Percentiles rank a stretch among this genome's conserved stretches.
Evolutionary conservation across 306 rosid species (phyloP).

Genomic region (Cyamopsis tetragonoloba): DNA sequence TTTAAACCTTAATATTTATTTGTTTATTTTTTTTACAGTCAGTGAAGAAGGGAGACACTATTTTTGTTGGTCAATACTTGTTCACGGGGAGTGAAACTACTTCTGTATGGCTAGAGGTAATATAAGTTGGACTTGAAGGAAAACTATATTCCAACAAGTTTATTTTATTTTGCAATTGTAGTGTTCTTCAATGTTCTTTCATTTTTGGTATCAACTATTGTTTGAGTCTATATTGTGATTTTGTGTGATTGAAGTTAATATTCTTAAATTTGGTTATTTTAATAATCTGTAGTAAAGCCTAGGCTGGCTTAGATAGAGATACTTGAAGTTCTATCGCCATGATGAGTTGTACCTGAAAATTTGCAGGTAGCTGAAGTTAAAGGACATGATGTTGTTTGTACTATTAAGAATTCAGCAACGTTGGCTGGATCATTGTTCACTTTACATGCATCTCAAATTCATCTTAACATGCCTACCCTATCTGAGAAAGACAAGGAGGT

Average conservation of each 20-base stretch:
- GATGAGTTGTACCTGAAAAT: constrained; percentile 32
- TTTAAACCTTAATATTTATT: constrained; percentile 18
- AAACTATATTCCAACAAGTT: not conserved
- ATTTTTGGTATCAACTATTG: not conserved
- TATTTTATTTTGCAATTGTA: not conserved
- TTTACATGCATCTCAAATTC: constrained; percentile 88
- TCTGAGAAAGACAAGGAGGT: constrained; percentile 86
- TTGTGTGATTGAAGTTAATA: not conserved
- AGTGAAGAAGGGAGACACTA: constrained; percentile 85
- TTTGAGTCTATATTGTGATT: constrained; percentile 15
- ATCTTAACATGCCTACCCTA: constrained; percentile 82
- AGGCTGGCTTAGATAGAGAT: not conserved
- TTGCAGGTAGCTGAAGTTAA: constrained; percentile 70
- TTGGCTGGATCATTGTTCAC: constrained; percentile 95
- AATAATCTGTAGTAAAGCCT: not conserved
- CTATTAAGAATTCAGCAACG: constrained; percentile 81
- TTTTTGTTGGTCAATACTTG: constrained; percentile 91
- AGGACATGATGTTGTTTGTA: constrained; percentile 76
- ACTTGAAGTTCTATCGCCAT: constrained; percentile 21
- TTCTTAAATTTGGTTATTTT: not conserved
- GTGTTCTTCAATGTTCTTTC: not conserved
- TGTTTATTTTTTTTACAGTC: constrained; percentile 48
- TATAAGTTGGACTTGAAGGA: not conserved
- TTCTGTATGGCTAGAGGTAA: constrained; percentile 98
- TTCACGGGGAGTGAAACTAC: constrained; percentile 99